These are phyloP conservation scores for Volvariella surrecta DNA, from an alignment of 1,284 basidiomycete genomes.

Conservation along the genomic window DNA sequence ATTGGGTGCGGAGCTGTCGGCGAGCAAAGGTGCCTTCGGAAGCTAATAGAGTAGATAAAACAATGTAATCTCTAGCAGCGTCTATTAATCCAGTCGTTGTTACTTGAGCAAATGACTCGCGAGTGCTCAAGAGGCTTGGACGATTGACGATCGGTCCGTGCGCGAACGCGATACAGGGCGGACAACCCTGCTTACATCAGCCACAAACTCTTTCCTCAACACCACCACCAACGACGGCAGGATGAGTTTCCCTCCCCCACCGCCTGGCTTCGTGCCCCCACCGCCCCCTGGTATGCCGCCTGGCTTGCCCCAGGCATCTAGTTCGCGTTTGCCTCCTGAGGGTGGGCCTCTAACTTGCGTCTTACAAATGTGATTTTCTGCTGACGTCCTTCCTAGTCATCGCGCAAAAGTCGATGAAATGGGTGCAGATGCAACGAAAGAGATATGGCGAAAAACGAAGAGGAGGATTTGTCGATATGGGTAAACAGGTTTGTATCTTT, in stretches of 20 bases:
- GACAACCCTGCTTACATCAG: slow-evolving; percentile 26
- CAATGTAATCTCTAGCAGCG: background rate
- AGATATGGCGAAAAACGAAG: slow-evolving; percentile 86
- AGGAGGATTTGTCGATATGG: slow-evolving; percentile 87
- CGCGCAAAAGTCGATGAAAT: slow-evolving; percentile 85
- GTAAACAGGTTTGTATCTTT: slow-evolving; percentile 67
- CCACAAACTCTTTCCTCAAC: slow-evolving; percentile 23
- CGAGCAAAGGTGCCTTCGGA: slow-evolving; percentile 57
- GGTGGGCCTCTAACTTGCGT: slow-evolving; percentile 18
- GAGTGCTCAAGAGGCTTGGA: background rate
- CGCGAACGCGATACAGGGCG: slow-evolving; percentile 13
- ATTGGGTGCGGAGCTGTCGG: slow-evolving; percentile 75
- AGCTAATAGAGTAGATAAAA: slow-evolving; percentile 19
- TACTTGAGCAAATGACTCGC: too few relatives aligned
- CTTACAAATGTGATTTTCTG: slow-evolving; percentile 11
- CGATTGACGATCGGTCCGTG: slow-evolving; percentile 22
- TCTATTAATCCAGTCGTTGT: too few relatives aligned
- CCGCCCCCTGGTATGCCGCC: slow-evolving; percentile 57
- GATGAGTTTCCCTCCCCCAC: slow-evolving; percentile 45
- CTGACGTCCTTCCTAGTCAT: slow-evolving; percentile 31
- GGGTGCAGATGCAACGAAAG: slow-evolving; percentile 89
- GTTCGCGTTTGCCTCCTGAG: slow-evolving; percentile 67
- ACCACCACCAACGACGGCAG: slow-evolving; percentile 21
- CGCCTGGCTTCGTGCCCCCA: slow-evolving; percentile 54
- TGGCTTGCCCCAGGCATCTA: slow-evolving; percentile 38